Evolutionary conservation across 1,284 basidiomycete species (phyloP), one percentile per base, ranked within the genome.

Genomic region (Rhodotorula sp.): DNA sequence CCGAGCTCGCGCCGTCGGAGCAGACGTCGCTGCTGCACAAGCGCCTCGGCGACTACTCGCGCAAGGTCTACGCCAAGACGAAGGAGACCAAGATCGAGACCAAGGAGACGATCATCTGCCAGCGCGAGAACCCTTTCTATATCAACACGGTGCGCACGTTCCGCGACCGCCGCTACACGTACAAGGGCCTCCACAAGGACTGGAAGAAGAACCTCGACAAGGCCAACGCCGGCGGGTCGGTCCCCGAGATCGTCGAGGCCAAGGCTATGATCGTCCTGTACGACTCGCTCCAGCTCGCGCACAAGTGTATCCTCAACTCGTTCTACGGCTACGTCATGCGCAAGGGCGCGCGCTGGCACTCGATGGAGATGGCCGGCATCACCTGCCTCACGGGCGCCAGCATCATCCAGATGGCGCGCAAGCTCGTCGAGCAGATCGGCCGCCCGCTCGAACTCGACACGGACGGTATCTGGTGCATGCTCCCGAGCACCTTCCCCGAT

Each of bases 311-410:
- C 81, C 88, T 99, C 78, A 99, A 99, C 85, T 98, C 96, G 5
- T 99, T 99, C 86, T 99, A 99, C 82, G 97, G 97, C 61, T 99
- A 99, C 80, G 97, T 99, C 81, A 99, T 99, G 97, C 90, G 96
- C 52, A 99, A 99, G 81, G 97, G 97, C 69, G 97, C 97, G 23
- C 87, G 97, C 34, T 99, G 97, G 97, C 96, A 99, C 83, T 98
- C 95, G 52, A 99, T 99, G 97, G 97, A 99, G 84, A 99, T 99
- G 97, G 97, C 97, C 0, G 97, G 97, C 27, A 98, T 99, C 78
- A 99, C 97, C 14, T 99, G 97, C 84, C 84, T 99, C 61, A 99
- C 97, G 0, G 97, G 97, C n/a, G 95, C 97, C 10, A 93, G 89
- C 7, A 99, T 99, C 83, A 99, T 99, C 78, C 97, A 99, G 82